These are phyloP conservation scores for Populus hybrid DNA, from an alignment of 441 rosid genomes.

Conservation along the genomic window DNA sequence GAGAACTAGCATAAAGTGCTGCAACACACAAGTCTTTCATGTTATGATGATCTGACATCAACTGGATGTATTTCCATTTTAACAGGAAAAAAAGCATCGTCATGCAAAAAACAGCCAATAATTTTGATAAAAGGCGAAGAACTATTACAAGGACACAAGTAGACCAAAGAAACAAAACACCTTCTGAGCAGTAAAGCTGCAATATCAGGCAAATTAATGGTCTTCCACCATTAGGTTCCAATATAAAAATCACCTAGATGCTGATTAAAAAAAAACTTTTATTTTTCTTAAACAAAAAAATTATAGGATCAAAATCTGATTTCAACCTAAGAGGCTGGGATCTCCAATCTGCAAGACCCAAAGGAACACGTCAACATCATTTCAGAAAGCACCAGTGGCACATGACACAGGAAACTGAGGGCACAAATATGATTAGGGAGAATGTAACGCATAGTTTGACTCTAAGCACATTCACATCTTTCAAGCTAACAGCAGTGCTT, in stretches of 20 bases:
- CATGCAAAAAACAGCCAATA: background rate
- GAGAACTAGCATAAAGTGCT: slow-evolving; percentile 76
- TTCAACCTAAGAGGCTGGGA: background rate
- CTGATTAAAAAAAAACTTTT: background rate
- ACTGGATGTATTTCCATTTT: background rate
- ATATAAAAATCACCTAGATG: background rate
- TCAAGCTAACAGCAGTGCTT: background rate
- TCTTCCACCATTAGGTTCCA: slow-evolving; percentile 2
- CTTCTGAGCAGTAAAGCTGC: background rate
- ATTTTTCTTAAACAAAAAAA: background rate
- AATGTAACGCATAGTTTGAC: background rate
- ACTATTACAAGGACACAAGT: background rate
- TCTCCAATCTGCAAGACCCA: background rate
- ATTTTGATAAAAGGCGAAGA: background rate
- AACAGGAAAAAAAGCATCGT: background rate
- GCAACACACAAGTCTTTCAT: slow-evolving; percentile 25
- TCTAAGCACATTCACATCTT: background rate
- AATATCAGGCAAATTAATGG: background rate
- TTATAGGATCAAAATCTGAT: background rate
- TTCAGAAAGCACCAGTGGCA: background rate
- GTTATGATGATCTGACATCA: background rate
- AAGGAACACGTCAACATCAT: background rate
- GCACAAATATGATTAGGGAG: background rate
- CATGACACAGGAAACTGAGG: background rate
- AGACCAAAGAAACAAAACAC: background rate